Percentiles rank a stretch among this genome's conserved stretches.
phyloP scores from a whole-genome alignment of 2,329 filamentous ascomycete genomes.

The Malbranchea zuffiana region DNA sequence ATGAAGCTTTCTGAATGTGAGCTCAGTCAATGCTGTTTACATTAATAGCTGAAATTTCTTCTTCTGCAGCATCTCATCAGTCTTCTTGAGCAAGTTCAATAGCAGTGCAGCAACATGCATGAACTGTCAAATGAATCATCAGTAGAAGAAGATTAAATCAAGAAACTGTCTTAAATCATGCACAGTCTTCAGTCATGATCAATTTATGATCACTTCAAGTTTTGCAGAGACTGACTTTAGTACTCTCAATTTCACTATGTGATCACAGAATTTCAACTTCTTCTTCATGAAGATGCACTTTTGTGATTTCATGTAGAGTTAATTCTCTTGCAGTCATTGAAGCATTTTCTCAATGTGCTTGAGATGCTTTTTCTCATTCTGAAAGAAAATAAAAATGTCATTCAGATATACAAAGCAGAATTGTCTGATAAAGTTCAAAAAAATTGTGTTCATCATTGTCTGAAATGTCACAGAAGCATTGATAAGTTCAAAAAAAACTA shows the following conservation, averaged over 20 bases:
- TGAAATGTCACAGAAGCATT: conserved; percentile 1
- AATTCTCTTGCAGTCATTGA: not conserved
- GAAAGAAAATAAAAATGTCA: conserved; percentile 3
- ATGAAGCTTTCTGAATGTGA: not conserved
- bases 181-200: not conserved
- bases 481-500: not conserved
- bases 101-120: not conserved
- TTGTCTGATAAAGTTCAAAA: not conserved
- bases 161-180: conserved; percentile 1
- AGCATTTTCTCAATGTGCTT: not conserved
- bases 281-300: conserved; percentile 3
- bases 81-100: not conserved
- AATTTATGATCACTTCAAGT: not conserved
- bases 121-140: conserved; percentile 2
- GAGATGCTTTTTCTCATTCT: not conserved
- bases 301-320: not conserved
- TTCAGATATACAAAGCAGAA: conserved; percentile 3
- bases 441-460: not conserved
- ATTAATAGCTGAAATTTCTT: conserved; percentile 2
- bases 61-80: not conserved
- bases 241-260: not conserved
- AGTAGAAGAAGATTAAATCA: not conserved
- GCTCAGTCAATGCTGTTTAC: not conserved
- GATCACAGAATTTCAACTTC: not conserved
- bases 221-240: not conserved